Evolutionary conservation across 768 basidiomycete species (phyloP).

Genomic region (Exidia glandulosa): DNA sequence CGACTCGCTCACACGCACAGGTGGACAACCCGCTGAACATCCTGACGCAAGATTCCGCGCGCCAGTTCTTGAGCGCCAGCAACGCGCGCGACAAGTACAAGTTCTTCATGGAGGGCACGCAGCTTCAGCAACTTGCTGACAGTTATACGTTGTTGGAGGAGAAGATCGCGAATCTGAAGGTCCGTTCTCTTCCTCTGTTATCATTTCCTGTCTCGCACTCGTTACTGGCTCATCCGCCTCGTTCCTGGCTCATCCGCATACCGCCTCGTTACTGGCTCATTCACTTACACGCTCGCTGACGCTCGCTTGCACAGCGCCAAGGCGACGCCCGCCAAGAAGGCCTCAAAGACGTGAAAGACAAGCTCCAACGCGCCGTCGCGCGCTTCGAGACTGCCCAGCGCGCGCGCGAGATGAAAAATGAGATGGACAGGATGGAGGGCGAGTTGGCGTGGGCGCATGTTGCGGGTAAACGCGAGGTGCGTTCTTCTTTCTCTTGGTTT

Average conservation of each 20-base stretch:
- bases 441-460: constrained; percentile 88
- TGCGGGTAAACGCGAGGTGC: constrained; percentile 51
- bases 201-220: too few species aligned
- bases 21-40: constrained; percentile 96
- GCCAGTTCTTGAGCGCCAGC: constrained; percentile 79
- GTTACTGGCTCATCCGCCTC: background rate
- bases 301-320: background rate
- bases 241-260: too few species aligned
- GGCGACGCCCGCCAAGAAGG: constrained; percentile 57
- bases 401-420: constrained; percentile 58
- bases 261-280: too few species aligned
- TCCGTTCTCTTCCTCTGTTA: background rate
- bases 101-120: constrained; percentile 94
- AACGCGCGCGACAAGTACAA: constrained; percentile 82
- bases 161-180: constrained; percentile 44
- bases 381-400: constrained; percentile 66
- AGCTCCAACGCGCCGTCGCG: constrained; percentile 42
- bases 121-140: constrained; percentile 74
- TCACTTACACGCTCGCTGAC: constrained; percentile 46
- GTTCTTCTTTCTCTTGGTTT: constrained; percentile 13
- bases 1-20: too few species aligned
- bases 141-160: constrained; percentile 72
- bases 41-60: constrained; percentile 71
- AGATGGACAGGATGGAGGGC: constrained; percentile 58
- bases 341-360: constrained; percentile 61